Base-by-base conservation (phyloP, 2,329 filamentous ascomycete species). In the Leptographium radiaticola region DNA sequence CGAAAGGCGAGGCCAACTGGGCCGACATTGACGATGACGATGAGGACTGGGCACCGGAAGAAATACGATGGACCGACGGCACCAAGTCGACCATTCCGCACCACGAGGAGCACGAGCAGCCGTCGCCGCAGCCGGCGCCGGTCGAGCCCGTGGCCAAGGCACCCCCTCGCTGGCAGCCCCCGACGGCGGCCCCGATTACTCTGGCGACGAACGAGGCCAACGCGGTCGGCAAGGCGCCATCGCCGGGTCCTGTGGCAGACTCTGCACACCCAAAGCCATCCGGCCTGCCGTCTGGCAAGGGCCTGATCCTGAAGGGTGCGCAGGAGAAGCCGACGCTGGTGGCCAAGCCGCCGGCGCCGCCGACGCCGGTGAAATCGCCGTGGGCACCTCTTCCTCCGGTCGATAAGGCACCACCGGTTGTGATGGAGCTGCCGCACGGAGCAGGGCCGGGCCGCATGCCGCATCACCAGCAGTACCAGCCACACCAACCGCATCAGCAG, bases 21-120 rank as follows among this genome's bases (percentile, higher is more conserved):
- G 88, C 87, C 30, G 88, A 94, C 63, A 90, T 91, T 56, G 88
- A 93, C 57, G 88, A 93, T 55, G 87, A 93, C 59, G 86, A 90
- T 62, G 88, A 93, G 40, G 87, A 91, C 63, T 91, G 87, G 86
- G 85, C 83, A 15, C 87, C 87, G 2, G 87, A 93, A 59, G 81
- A 85, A 52, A 89, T 93, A 59, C 87, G 87, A 56, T 94, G 88
- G 88, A 87, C 86, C 64, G 88, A 94, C 66, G 87, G 87, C 53
- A 93, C 87, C 49, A 91, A 91, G 67, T 86, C 86, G 38, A 87
- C 83, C 7, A 73, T 90, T 16, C 80, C 84, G 16, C 77, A 82
- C 57, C 71, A 75, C 51, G 80, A 84, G 42, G 80, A 83, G 52
- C 64, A 65, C 30, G 50, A 30, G 44, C 20, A 46, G 18, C 20